A percentile compares a stretch with the other conserved stretches of the same genome.
Evolutionary conservation across 805 yeast genomes (phyloP).

Genomic region (Starmerella khaoyaiensis): DNA sequence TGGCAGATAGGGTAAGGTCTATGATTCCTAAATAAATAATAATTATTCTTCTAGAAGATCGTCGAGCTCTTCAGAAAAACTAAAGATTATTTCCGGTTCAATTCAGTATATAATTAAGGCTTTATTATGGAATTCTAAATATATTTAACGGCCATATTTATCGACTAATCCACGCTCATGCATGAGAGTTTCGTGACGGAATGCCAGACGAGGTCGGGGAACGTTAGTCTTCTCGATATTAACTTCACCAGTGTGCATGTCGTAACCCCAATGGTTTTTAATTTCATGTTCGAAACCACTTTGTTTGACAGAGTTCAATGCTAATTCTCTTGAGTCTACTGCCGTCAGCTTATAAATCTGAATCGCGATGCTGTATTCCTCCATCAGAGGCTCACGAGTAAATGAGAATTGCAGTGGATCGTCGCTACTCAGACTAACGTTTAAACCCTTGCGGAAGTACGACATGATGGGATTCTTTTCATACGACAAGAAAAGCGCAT

Average conservation of each 20-base stretch:
- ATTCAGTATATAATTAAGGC: too few relatives aligned
- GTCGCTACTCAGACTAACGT: constrained; percentile 89
- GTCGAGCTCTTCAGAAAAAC: too few relatives aligned
- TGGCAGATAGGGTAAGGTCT: neutral
- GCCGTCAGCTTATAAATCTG: constrained; percentile 88
- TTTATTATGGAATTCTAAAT: too few relatives aligned
- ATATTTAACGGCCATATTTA: constrained; percentile 25
- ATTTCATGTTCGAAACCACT: constrained; percentile 84
- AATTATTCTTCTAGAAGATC: too few relatives aligned
- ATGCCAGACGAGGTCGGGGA: constrained; percentile 74
- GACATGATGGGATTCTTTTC: constrained; percentile 92
- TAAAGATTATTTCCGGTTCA: too few relatives aligned
- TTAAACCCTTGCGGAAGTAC: constrained; percentile 85
- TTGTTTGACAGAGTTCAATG: constrained; percentile 81
- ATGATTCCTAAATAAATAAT: too few relatives aligned
- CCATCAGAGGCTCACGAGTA: constrained; percentile 93
- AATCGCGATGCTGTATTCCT: constrained; percentile 96
- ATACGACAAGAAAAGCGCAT: constrained; percentile 87
- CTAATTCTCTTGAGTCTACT: constrained; percentile 96
- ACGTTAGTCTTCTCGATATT: constrained; percentile 91
- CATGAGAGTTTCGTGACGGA: constrained; percentile 74
- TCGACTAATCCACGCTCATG: constrained; percentile 40
- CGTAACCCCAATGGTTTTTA: constrained; percentile 86
- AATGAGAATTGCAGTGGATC: constrained; percentile 96
- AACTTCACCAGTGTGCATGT: constrained; percentile 43